phyloP scores from a whole-genome alignment of 1,139 yeast genomes.

The Lodderomyces elongisporus region DNA sequence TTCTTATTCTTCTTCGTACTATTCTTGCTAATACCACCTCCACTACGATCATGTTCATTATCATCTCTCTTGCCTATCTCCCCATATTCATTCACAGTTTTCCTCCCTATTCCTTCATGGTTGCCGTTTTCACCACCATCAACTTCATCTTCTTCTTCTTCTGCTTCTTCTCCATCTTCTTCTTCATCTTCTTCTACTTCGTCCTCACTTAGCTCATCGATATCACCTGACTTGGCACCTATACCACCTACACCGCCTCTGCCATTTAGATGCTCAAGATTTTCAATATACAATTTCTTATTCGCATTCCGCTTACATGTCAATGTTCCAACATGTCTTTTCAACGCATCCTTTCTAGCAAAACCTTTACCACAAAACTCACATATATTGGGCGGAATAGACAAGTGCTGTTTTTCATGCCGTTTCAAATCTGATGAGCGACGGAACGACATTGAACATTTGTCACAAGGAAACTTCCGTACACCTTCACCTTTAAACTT shows the following conservation, averaged over 20 bases:
- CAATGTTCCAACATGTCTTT: slow-evolving; percentile 65
- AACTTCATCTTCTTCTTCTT: slow-evolving; percentile 5
- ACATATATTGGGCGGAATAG: slow-evolving; percentile 65
- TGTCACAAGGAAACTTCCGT: slow-evolving; percentile 40
- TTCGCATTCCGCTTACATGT: slow-evolving; percentile 67
- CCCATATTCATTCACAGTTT: neutral
- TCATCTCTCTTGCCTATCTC: slow-evolving; percentile 2
- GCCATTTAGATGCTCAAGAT: slow-evolving; percentile 24
- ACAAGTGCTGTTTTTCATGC: slow-evolving; percentile 56
- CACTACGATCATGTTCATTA: too few relatives aligned
- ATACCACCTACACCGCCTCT: neutral
- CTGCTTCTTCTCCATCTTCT: slow-evolving; percentile 4
- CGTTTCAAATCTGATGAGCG: slow-evolving; percentile 62
- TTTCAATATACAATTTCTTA: slow-evolving; percentile 38
- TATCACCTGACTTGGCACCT: neutral
- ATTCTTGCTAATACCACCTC: too few relatives aligned
- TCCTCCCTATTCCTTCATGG: slow-evolving; percentile 6
- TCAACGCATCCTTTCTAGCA: slow-evolving; percentile 76
- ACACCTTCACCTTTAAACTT: slow-evolving; percentile 12
- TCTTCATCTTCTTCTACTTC: slow-evolving; percentile 5
- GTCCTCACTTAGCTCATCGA: neutral
- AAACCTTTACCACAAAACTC: slow-evolving; percentile 74
- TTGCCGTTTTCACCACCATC: slow-evolving; percentile 5
- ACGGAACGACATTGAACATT: slow-evolving; percentile 54
- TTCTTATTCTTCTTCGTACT: neutral